Conservation (phyloP, 2,329 filamentous ascomycete genomes). For the Aureobasidium vineae region DNA sequence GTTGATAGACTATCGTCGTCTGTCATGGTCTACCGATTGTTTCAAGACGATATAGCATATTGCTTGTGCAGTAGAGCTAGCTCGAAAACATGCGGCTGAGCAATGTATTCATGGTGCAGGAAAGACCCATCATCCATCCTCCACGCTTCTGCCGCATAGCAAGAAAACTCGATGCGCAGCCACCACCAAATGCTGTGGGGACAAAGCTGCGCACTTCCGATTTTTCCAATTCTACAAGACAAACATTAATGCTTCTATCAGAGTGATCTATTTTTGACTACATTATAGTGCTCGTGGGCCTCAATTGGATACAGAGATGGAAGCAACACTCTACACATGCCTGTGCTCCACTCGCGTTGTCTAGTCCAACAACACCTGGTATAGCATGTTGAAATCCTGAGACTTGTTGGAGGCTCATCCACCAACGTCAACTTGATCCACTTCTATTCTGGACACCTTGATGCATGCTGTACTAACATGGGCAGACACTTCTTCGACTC, state of each 20-base stretch:
- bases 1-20: neutral
- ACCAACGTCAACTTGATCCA: constrained; percentile 1
- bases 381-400: constrained; percentile 7
- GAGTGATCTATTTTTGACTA: neutral
- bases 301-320: neutral
- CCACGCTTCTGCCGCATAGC: neutral
- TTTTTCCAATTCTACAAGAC: neutral
- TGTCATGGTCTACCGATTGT: neutral
- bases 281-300: neutral
- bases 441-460: neutral
- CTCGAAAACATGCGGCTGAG: neutral
- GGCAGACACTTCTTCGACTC: neutral
- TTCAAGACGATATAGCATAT: neutral
- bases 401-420: neutral
- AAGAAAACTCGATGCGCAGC: neutral
- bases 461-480: constrained; percentile 1
- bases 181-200: neutral
- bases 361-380: neutral
- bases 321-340: neutral
- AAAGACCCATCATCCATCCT: neutral
- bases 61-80: neutral
- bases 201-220: neutral
- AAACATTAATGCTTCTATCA: neutral
- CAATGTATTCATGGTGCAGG: neutral
- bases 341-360: neutral